These are phyloP conservation scores for Rhamnella rubrinervis DNA, from an alignment of 331 rosid genomes.

Conservation along the genomic window DNA sequence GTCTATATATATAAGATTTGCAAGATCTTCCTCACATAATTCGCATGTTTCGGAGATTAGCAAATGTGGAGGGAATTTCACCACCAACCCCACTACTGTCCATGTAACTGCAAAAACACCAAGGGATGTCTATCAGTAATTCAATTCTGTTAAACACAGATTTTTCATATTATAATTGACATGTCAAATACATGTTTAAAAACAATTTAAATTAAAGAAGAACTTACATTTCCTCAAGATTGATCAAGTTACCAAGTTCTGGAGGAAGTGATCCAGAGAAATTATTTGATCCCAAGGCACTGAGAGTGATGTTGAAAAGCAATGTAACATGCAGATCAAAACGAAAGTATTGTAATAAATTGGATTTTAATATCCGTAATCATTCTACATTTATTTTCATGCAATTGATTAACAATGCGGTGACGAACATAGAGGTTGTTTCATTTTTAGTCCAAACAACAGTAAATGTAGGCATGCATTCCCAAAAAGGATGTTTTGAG, in stretches of 20 bases:
- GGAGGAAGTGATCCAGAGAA: slow-evolving; percentile 29
- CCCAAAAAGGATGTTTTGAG: no score
- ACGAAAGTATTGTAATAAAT: background rate
- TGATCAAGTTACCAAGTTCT: slow-evolving; percentile 31
- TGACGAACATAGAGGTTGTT: no score
- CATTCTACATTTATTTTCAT: no score
- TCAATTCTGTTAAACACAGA: background rate
- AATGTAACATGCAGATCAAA: background rate
- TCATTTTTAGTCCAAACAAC: no score
- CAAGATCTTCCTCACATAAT: slow-evolving; percentile 44
- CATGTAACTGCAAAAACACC: slow-evolving; percentile 47
- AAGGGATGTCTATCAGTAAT: background rate
- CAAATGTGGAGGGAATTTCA: slow-evolving; percentile 65
- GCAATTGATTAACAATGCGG: no score
- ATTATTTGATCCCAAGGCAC: slow-evolving; percentile 16
- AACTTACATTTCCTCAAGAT: slow-evolving; percentile 18
- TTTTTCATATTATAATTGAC: no score
- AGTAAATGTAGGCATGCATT: no score
- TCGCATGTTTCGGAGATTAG: slow-evolving; percentile 40
- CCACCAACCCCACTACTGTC: slow-evolving; percentile 76
- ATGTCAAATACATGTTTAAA: background rate
- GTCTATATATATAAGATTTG: background rate
- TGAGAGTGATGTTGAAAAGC: slow-evolving; percentile 4
- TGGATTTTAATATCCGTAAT: background rate
- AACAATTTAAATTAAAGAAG: background rate